phyloP scores from a whole-genome alignment of 306 rosid genomes.

The Glycyrrhiza uralensis region DNA sequence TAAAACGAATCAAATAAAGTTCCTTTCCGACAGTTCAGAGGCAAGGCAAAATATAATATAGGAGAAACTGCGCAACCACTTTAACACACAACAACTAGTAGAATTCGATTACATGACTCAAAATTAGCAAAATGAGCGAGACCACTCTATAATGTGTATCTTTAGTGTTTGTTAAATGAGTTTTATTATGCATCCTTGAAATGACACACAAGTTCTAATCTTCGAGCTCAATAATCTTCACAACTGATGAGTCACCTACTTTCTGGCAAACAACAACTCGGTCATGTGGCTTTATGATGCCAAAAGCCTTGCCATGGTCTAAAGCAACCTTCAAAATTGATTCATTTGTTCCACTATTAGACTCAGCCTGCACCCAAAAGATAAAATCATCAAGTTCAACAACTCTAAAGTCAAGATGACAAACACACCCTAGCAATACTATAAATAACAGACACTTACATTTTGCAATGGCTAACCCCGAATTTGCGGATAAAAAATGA shows the following conservation, averaged over 20 bases:
- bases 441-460: not conserved
- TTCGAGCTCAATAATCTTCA: constrained; percentile 92
- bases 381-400: not conserved
- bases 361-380: constrained; percentile 63
- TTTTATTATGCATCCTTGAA: not conserved
- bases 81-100: constrained; percentile 15
- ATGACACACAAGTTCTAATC: constrained; percentile 37
- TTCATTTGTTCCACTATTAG: constrained; percentile 68
- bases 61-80: not conserved
- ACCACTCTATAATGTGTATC: constrained; percentile 5
- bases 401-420: not conserved
- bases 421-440: not conserved
- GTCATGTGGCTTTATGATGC: constrained; percentile 79
- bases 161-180: not conserved
- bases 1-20: not conserved
- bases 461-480: not conserved
- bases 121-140: constrained; percentile 14
- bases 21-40: not conserved
- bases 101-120: constrained; percentile 12
- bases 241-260: constrained; percentile 84
- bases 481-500: not conserved
- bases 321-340: constrained; percentile 90
- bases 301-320: constrained; percentile 79
- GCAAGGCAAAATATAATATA: not conserved
- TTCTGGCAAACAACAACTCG: constrained; percentile 92